These are phyloP conservation scores for Collybiopsis luxurians DNA, from an alignment of 768 basidiomycete species.

Conservation along the genomic window DNA sequence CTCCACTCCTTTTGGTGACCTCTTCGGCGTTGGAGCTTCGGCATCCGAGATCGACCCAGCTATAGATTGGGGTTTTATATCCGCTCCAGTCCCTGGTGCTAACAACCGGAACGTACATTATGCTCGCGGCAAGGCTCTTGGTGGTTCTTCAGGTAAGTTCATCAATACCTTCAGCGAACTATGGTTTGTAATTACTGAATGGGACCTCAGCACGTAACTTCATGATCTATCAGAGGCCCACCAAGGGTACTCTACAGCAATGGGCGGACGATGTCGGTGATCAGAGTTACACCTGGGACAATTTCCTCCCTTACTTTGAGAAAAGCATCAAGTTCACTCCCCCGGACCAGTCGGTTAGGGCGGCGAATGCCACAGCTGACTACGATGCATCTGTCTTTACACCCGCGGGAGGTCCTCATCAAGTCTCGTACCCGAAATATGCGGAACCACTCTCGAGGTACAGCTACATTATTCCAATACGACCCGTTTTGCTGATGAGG, in stretches of 20 bases:
- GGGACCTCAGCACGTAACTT: background rate
- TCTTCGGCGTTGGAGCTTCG: background rate
- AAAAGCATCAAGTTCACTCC: too few relatives aligned
- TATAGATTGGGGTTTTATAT: background rate
- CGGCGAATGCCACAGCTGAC: background rate
- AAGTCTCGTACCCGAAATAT: too few relatives aligned
- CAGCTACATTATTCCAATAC: background rate
- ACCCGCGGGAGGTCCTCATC: background rate
- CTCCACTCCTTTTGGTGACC: background rate
- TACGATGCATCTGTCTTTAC: background rate
- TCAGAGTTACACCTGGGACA: too few relatives aligned
- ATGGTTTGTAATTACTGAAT: too few relatives aligned
- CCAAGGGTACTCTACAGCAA: background rate
- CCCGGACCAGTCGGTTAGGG: too few relatives aligned
- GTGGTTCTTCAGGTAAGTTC: background rate
- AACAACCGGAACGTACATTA: background rate
- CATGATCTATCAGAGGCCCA: background rate
- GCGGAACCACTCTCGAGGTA: background rate
- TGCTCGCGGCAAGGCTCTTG: background rate
- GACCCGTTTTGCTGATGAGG: background rate
- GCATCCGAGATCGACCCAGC: background rate
- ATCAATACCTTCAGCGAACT: too few relatives aligned
- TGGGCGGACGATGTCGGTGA: too few relatives aligned
- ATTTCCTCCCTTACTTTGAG: too few relatives aligned
- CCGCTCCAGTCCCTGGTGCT: background rate